These are phyloP conservation scores for Macrophomina pseudophaseolina DNA, from an alignment of 2,329 filamentous ascomycete genomes.

Conservation along the genomic window DNA sequence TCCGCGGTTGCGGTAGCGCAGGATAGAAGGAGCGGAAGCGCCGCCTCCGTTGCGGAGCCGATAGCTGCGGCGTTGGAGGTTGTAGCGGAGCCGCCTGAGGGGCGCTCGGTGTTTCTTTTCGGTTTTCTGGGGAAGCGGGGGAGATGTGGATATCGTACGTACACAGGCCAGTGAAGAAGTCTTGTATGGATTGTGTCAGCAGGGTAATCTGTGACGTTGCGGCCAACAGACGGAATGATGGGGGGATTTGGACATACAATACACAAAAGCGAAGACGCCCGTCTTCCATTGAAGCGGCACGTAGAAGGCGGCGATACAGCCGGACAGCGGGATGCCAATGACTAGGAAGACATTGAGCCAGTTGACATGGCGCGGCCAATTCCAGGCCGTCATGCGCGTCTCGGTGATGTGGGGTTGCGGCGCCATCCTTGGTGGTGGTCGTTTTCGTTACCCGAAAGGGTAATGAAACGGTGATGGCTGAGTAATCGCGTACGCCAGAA, in stretches of 20 bases:
- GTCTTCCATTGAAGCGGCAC: constrained; percentile 76
- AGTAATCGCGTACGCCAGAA: background rate
- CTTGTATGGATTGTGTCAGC: background rate
- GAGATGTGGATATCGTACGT: background rate
- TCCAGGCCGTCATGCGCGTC: constrained; percentile 75
- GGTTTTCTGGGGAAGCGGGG: background rate
- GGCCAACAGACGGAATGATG: background rate
- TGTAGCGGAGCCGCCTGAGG: background rate
- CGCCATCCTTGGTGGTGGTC: constrained; percentile 6
- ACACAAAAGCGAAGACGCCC: constrained; percentile 72
- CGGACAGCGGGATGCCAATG: constrained; percentile 74
- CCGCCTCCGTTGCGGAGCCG: background rate
- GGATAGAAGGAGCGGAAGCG: background rate
- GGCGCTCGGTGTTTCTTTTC: background rate
- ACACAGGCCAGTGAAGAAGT: constrained; percentile 77
- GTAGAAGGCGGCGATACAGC: constrained; percentile 75
- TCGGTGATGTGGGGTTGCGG: constrained; percentile 74
- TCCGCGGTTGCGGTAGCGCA: background rate
- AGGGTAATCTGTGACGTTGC: background rate
- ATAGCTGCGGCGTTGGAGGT: background rate
- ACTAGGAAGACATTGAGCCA: constrained; percentile 89
- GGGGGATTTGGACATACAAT: constrained; percentile 52
- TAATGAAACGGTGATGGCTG: background rate
- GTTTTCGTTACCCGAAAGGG: constrained; percentile 9
- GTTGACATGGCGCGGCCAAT: constrained; percentile 93